Evolutionary conservation across 371 early-diverging fungal species (phyloP).

Genomic region (Mucor indicus): DNA sequence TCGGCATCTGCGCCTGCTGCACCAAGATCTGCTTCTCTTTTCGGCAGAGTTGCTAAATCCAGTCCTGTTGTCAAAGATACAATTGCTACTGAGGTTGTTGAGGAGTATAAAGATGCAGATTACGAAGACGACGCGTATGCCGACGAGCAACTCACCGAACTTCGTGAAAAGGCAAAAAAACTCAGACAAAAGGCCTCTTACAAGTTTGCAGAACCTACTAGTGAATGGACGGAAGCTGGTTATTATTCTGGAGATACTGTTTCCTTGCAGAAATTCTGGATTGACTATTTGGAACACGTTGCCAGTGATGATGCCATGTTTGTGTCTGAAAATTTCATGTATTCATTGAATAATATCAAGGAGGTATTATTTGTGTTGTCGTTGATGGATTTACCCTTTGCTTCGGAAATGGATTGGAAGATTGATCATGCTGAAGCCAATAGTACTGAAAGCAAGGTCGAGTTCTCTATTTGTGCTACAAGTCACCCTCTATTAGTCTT

Average conservation of each 20-base stretch:
- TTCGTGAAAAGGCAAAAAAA: conserved; percentile 18
- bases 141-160: conserved; percentile 12
- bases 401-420: conserved; percentile 19
- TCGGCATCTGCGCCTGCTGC: too few relatives aligned
- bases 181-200: conserved; percentile 18
- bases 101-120: neutral
- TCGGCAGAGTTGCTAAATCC: too few relatives aligned
- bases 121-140: neutral
- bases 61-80: too few relatives aligned
- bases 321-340: conserved; percentile 41
- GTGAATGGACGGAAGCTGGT: conserved; percentile 30
- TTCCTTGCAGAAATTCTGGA: conserved; percentile 47
- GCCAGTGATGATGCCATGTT: neutral
- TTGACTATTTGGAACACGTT: conserved; percentile 32
- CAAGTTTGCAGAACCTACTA: conserved; percentile 20
- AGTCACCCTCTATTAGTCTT: conserved; percentile 41
- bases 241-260: conserved; percentile 11
- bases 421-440: conserved; percentile 1
- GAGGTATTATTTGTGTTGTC: conserved; percentile 42
- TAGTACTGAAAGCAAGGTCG: neutral
- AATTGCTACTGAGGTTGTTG: too few relatives aligned
- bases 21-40: too few relatives aligned
- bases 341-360: conserved; percentile 29
- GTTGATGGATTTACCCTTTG: conserved; percentile 43
- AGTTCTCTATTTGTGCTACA: neutral